Evolutionary conservation across 257 asterid genomes (phyloP).

Genomic region (Eustoma russellianum): DNA sequence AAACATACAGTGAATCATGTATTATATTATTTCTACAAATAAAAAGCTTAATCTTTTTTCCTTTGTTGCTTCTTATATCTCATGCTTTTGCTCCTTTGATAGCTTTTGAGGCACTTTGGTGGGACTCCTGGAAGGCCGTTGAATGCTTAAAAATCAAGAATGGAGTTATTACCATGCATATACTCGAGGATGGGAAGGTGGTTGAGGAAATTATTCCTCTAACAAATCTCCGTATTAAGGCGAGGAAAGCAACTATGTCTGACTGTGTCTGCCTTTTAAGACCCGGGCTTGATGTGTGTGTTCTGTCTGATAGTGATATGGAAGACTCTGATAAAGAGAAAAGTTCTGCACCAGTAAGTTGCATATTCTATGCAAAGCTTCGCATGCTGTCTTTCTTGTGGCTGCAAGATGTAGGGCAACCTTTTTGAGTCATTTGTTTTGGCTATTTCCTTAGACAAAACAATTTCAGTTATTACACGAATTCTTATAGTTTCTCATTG

Average conservation of each 20-base stretch:
- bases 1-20: background rate
- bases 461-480: too few species aligned
- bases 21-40: background rate
- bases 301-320: conserved; percentile 25
- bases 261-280: conserved; percentile 78
- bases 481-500: too few species aligned
- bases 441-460: too few species aligned
- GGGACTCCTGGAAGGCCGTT: conserved; percentile 66
- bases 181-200: conserved; percentile 35
- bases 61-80: conserved; percentile 6
- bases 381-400: background rate
- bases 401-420: background rate
- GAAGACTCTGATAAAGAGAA: conserved; percentile 30
- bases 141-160: conserved; percentile 42
- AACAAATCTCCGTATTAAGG: conserved; percentile 61
- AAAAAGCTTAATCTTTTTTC: background rate
- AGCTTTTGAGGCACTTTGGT: conserved; percentile 86
- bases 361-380: background rate
- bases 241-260: conserved; percentile 54
- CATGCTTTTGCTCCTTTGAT: conserved; percentile 14
- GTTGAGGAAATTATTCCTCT: conserved; percentile 48
- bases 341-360: conserved; percentile 42
- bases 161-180: conserved; percentile 38
- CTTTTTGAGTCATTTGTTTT: background rate
- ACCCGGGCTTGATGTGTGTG: conserved; percentile 75